Evolutionary conservation across 345 rosid species (phyloP).

Genomic region (Excoecaria agallocha): DNA sequence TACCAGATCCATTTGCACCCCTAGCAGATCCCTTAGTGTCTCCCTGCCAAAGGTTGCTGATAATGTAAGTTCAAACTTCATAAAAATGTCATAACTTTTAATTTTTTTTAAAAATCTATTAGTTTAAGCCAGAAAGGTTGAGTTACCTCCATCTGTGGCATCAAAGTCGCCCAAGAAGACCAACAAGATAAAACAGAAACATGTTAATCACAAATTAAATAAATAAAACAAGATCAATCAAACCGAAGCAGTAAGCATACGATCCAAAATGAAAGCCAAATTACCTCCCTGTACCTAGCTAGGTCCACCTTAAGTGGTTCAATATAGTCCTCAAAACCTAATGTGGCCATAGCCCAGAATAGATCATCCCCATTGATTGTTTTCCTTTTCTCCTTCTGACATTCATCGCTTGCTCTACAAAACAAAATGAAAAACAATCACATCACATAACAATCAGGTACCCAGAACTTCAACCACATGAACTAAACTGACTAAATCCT

Average conservation of each 20-base stretch:
- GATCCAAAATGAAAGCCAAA: not conserved
- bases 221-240: not conserved
- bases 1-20: constrained; percentile 56
- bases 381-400: constrained; percentile 73
- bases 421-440: constrained; percentile 16
- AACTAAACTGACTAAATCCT: not conserved
- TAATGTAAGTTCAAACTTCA: constrained; percentile 1
- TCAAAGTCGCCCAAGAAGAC: constrained; percentile 22
- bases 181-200: constrained; percentile 1
- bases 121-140: constrained; percentile 1
- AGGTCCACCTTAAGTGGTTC: constrained; percentile 63
- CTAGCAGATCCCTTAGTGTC: constrained; percentile 69
- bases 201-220: constrained; percentile 12
- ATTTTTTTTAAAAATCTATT: too few species aligned
- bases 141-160: constrained; percentile 68
- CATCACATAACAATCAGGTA: not conserved
- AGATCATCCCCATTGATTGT: constrained; percentile 77
- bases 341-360: constrained; percentile 77
- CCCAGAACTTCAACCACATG: not conserved
- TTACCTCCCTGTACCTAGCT: constrained; percentile 57
- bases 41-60: constrained; percentile 42
- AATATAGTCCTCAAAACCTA: constrained; percentile 71
- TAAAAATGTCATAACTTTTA: not conserved
- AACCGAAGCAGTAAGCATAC: not conserved
- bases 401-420: constrained; percentile 64